Base-by-base conservation (phyloP, 1,284 basidiomycete species). In the Inonotus obliquus region DNA sequence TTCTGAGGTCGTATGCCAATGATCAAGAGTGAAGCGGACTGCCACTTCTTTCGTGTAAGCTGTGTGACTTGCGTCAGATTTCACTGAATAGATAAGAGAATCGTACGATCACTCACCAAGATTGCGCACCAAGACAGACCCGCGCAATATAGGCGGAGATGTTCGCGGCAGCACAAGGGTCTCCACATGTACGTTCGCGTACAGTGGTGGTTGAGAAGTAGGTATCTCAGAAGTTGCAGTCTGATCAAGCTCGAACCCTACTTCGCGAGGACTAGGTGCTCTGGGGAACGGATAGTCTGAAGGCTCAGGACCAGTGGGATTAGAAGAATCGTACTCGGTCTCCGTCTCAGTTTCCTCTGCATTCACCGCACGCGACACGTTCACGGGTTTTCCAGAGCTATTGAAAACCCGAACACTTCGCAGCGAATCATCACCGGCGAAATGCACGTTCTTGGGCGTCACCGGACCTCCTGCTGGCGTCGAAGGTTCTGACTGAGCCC, bases 1-100 rank as follows among this genome's bases (percentile, higher is more conserved):
- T 73, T 98, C 96, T 55, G 86, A 91, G 1, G 92, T 92, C 1
- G 95, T 98, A 67, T 90, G 85, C 96, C 96, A 98, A 63, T 91
- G 85, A 73, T 98, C 96, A 57, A 96, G 79, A 1, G 96, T 98
- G 74, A 96, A 98, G 13, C 96, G 82, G 0, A 96, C 82, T 1
- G 84, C 87, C 57, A 98, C 89, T 66, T 83, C 82, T 75, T 98
- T 98, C 72, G 93, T 86, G 69, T 92, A 98, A 0, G 91, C 79
- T 54, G 96, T 45, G n/a, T 19, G 49, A 32, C 9, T 9, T 4
- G 38, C 1, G 32, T n/a, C 21, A 32, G 21, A n/a, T 27, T 17
- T 27, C 10, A 7, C 35, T 9, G 32, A n/a, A 9, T 25, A 67
- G 73, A 97, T 97, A 68, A 87, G 76, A 41, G n/a, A 13, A 7